A percentile compares a stretch with the other conserved stretches of the same genome.
Conservation (phyloP, 139 green algal genomes). For the Mesotaenium endlicherianum region DNA sequence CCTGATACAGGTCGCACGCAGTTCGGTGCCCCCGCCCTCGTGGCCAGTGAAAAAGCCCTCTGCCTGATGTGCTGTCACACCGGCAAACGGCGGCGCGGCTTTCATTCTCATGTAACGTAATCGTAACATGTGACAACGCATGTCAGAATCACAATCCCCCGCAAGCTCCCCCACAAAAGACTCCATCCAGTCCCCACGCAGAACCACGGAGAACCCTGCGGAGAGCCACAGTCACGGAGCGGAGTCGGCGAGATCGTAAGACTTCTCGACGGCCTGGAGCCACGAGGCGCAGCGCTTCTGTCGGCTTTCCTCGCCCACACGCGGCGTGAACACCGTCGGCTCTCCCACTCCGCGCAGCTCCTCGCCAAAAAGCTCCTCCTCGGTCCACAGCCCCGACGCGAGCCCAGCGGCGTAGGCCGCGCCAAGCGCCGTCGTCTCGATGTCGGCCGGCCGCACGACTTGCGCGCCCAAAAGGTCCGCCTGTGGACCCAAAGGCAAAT, state of each 20-base stretch:
- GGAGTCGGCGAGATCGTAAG: slow-evolving; percentile 14
- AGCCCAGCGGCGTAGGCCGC: slow-evolving; percentile 89
- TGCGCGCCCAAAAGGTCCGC: slow-evolving; percentile 66
- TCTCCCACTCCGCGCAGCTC: not conserved
- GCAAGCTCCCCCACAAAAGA: not conserved
- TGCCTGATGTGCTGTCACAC: too few relatives aligned
- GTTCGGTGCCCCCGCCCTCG: too few relatives aligned
- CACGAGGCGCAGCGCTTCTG: not conserved
- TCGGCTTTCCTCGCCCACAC: not conserved
- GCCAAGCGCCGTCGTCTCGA: slow-evolving; percentile 89
- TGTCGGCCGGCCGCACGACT: slow-evolving; percentile 76
- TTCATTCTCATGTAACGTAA: not conserved
- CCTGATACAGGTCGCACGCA: too few relatives aligned
- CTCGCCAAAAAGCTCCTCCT: slow-evolving; percentile 32
- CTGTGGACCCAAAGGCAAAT: not conserved
- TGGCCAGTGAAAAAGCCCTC: too few relatives aligned
- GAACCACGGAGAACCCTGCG: not conserved
- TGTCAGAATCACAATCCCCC: not conserved
- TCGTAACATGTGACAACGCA: not conserved
- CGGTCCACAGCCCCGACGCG: slow-evolving; percentile 75
- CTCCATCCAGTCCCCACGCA: not conserved
- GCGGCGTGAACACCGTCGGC: slow-evolving; percentile 5
- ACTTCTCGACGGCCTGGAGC: slow-evolving; percentile 19
- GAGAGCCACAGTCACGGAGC: not conserved
- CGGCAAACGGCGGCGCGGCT: too few relatives aligned